phyloP scores from a whole-genome alignment of 2,329 filamentous ascomycete species.

The Fusarium sp. region DNA sequence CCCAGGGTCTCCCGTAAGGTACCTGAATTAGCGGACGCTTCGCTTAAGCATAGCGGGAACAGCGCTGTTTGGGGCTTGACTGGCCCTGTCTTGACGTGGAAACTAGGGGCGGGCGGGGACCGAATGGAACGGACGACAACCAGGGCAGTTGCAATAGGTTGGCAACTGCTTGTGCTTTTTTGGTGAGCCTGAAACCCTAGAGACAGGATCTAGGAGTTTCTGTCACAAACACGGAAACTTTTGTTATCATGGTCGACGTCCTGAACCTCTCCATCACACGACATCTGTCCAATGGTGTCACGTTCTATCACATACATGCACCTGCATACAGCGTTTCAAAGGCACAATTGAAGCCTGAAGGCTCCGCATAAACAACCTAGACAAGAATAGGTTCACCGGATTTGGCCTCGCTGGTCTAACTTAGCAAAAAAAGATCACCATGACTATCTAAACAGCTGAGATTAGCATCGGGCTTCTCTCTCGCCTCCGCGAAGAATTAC shows the following conservation, averaged over 20 bases:
- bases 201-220: constrained; percentile 38
- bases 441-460: constrained; percentile 9
- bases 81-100: constrained; percentile 9
- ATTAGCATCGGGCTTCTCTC: constrained; percentile 12
- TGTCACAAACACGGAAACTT: constrained; percentile 32
- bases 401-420: neutral
- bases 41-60: constrained; percentile 47
- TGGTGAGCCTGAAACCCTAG: constrained; percentile 47
- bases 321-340: constrained; percentile 24
- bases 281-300: neutral
- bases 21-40: constrained; percentile 38
- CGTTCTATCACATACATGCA: constrained; percentile 8
- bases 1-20: constrained; percentile 15
- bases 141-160: constrained; percentile 41
- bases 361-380: constrained; percentile 16
- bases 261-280: constrained; percentile 8
- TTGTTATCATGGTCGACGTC: constrained; percentile 5
- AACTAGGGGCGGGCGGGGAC: constrained; percentile 11
- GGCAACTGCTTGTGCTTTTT: constrained; percentile 37
- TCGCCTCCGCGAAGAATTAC: constrained; percentile 8
- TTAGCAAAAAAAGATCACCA: constrained; percentile 9
- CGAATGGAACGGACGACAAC: constrained; percentile 32
- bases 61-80: constrained; percentile 43
- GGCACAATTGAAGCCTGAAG: constrained; percentile 17
- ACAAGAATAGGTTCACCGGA: constrained; percentile 1